Evolutionary conservation across 495 filamentous ascomycete genomes (phyloP), one percentile per base, ranked within the genome.

Genomic region (Filosporella fistucella): DNA sequence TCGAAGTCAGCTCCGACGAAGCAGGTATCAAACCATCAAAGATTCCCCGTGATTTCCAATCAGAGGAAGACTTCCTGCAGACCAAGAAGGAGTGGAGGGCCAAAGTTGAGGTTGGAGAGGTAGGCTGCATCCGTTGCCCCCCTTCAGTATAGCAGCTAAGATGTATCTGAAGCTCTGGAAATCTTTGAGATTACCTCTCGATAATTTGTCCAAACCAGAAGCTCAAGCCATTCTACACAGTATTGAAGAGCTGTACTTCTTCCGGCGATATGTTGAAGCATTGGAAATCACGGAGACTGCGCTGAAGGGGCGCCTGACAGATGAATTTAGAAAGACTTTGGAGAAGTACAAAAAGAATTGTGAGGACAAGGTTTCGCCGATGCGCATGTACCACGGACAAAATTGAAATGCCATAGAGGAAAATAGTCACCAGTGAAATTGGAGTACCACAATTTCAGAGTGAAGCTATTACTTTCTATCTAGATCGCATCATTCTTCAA

Each of bases 231-330:
- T 80, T 14, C 44, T 77, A 10, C 74, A 80, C 55, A 72, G 75
- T 0, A 74, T 73, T 2, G 76, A 80, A 51, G 75, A 80, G 51
- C 58, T 80, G 9, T 80, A 78, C 30, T 79, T 77, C 57, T 72
- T 69, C 30, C 56, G 64, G 1, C 60, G 69, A 11, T 80, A 70
- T 34, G 49, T 61, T 13, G 68, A 75, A 42, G 75, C 66, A 0
- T 59, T 63, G 11, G 24, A 43, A 5, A 63, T 78, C 11, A 44
- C 68, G 3, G 34, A 49, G 6, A 29, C 42, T 0, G 55, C 68
- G 5, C 45, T 75, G 9, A 51, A 55, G 6, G 62, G 56, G 16
- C 49, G 62, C 20, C 59, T 52, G 2, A 51, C 54, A 14, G 50
- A 40, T 1, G 59, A 48, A 1, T 57, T 55, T 37, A 49, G 48